A percentile compares a stretch with the other conserved stretches of the same genome.
Conservation (phyloP, 1,139 yeast species). For the Zygotorulaspora mrakii region DNA sequence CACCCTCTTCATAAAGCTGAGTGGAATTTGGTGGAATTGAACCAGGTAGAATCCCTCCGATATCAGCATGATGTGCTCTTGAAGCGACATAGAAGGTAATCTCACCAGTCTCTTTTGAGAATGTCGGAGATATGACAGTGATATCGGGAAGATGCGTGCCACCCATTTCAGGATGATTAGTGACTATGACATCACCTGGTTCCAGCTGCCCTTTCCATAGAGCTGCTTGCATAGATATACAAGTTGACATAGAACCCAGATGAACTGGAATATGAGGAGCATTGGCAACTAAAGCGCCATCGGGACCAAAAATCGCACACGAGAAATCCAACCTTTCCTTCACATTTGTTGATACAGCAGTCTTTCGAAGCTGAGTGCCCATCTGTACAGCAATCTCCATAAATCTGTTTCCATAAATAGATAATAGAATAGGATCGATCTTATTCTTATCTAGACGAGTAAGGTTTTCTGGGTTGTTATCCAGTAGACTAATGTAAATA, state of each 20-base stretch:
- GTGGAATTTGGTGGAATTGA: constrained; percentile 49
- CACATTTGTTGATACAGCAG: constrained; percentile 76
- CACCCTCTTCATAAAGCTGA: constrained; percentile 47
- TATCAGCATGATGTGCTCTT: constrained; percentile 52
- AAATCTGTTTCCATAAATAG: constrained; percentile 77
- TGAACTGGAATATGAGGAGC: constrained; percentile 90
- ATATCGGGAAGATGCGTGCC: constrained; percentile 83
- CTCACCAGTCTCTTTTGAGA: constrained; percentile 37
- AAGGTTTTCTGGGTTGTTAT: constrained; percentile 33
- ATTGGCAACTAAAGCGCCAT: constrained; percentile 79
- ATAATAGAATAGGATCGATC: constrained; percentile 65
- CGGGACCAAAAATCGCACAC: constrained; percentile 72
- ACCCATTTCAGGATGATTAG: constrained; percentile 77
- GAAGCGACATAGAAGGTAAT: constrained; percentile 46
- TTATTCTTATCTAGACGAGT: constrained; percentile 26
- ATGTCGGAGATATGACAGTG: constrained; percentile 61
- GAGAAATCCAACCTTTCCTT: constrained; percentile 81
- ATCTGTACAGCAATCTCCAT: constrained; percentile 88
- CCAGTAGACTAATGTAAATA: constrained; percentile 44
- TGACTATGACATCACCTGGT: constrained; percentile 70
- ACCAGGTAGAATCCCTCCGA: constrained; percentile 48
- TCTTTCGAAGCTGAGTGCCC: constrained; percentile 80
- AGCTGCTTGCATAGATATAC: constrained; percentile 62
- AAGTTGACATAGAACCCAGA: constrained; percentile 81
- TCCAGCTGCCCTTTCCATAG: constrained; percentile 56